Base-by-base conservation (phyloP, 768 basidiomycete genomes). In the Hygrocybe coccinea region DNA sequence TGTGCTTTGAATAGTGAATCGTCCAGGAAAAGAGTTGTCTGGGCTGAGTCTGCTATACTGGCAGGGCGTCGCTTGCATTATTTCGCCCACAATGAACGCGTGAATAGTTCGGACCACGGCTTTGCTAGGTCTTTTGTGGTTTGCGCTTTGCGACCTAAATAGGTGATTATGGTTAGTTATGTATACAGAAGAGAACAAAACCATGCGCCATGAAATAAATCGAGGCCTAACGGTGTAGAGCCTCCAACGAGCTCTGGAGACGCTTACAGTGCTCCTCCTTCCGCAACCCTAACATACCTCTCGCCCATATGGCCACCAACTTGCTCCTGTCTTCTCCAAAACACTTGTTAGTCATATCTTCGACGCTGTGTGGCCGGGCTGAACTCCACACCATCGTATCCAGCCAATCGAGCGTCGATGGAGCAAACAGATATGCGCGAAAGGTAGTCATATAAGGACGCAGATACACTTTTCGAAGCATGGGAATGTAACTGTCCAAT, bases 381-480 rank as follows among this genome's bases (percentile, higher is more conserved):
- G 86, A 89, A 63, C 86, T 89, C 91, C 91, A 94, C 4, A 94
- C 80, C 87, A 92, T 92, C 3, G 86, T 84, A 56, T 91, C 87
- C n/a, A 91, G 76, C 86, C 88, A 90, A 12, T 63, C 62, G 35
- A 69, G 73, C n/a, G 84, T 89, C n/a, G 73, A 60, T 0, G 77
- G 70, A 49, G 84, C 81, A 60, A 89, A 84, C 1, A 91, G 69
- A 63, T 87, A 91, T 2, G 76, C 66, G 3, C 76, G 64, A 61
- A 91, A 87, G 1, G 84, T 67, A 4, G 69, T 55, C 61, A 91
- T 74, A 66, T 85, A 92, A 0, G 89, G 87, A 14, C 89, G 76
- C 2, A 79, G 81, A 60, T 87, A 68, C 0, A 76, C 78, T 2
- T 65, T 38, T 6, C 80, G 69, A 10, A 77, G 57, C 1, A 29